Base-by-base conservation (phyloP, 1,284 basidiomycete species). In the Papiliotrema nemorosa region DNA sequence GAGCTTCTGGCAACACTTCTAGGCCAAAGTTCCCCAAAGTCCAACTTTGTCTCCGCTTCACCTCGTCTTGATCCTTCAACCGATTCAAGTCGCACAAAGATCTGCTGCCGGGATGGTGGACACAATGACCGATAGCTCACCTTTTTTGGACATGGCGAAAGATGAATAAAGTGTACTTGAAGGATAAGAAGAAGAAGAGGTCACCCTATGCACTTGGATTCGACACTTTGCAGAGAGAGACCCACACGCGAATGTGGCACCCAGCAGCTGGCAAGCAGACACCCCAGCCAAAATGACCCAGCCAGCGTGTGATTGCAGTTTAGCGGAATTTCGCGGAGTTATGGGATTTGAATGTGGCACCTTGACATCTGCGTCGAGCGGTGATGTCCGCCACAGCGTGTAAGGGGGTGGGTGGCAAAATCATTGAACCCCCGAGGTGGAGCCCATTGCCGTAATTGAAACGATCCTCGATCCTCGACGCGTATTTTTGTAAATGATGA, bases 71-170 rank as follows among this genome's bases (percentile, higher is more conserved):
- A 20, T 36, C 14, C 5, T 16, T 36, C 35, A 16, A n/a, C 14
- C 5, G 6, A 20, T 20, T n/a, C n/a, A n/a, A 16, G n/a, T 34
- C 31, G n/a, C 31, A 10, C 31, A 34, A 34, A n/a, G n/a, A n/a
- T n/a, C n/a, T n/a, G n/a, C n/a, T n/a, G n/a, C n/a, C n/a, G n/a
- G n/a, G n/a, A n/a, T n/a, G n/a, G n/a, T n/a, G n/a, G n/a, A n/a
- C n/a, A n/a, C n/a, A n/a, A n/a, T 14, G 29, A 14, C 9, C 14
- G 29, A 31, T 31, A 27, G 60, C 67, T 63, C 52, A 69, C 67
- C 58, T 54, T 69, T 69, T 53, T 64, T 64, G 58, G 67, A 69
- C 67, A 69, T 67, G 36, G 54, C 59, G 47, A 35, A 52, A 27
- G 33, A 44, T 48, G 44, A 16, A 21, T 20, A 40, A 31, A 18